Conservation (phyloP, 169 alveolate species). For the Plasmodium coatneyi region DNA sequence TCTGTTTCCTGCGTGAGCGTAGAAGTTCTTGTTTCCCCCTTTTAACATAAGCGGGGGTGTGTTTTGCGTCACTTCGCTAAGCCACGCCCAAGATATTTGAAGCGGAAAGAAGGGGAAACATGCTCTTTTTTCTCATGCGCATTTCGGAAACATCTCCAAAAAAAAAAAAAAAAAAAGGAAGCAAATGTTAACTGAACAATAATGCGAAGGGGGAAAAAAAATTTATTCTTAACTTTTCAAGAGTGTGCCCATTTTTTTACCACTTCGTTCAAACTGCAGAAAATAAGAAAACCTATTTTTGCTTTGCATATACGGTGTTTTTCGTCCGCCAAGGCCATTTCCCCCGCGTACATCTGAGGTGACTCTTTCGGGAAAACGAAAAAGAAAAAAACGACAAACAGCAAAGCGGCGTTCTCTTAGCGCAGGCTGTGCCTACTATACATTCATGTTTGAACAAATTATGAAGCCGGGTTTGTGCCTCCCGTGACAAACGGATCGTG, state of each 20-base stretch:
- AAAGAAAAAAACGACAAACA: background rate
- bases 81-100: background rate
- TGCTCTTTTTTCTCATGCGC: background rate
- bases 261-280: background rate
- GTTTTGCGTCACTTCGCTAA: background rate
- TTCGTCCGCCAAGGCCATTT: background rate
- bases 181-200: background rate
- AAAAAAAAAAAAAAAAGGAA: background rate
- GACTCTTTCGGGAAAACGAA: background rate
- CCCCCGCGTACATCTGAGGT: background rate
- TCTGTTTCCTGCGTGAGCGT: background rate
- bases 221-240: background rate
- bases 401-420: background rate
- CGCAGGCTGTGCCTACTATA: background rate
- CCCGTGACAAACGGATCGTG: background rate
- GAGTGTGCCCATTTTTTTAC: background rate
- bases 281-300: background rate
- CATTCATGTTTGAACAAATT: background rate
- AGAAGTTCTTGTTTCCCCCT: background rate
- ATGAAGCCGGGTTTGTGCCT: background rate
- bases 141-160: background rate
- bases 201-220: background rate
- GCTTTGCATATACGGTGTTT: background rate
- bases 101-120: background rate
- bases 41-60: background rate